These are phyloP conservation scores for Cunninghamia lanceolata DNA, from an alignment of 75 land plant genomes.

Conservation along the genomic window DNA sequence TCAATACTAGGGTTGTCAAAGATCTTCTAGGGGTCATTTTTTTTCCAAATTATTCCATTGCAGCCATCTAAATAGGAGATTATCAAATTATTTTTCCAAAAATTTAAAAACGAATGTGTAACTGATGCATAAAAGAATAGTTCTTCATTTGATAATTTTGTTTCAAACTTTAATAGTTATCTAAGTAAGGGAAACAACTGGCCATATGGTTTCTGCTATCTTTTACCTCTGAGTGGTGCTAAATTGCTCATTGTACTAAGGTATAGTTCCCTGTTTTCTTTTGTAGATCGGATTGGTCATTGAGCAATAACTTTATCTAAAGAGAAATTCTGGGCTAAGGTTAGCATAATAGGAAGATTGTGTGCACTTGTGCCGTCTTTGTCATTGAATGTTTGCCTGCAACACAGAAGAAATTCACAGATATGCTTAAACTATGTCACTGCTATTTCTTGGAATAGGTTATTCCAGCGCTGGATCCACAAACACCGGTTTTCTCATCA, in stretches of 20 bases:
- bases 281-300: not conserved
- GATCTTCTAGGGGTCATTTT: not conserved
- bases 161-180: not conserved
- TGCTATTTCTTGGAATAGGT: conserved; percentile 53
- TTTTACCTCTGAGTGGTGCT: not conserved
- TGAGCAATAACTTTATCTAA: not conserved
- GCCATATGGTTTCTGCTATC: not conserved
- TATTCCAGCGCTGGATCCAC: conserved; percentile 89
- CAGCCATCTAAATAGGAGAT: not conserved
- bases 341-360: not conserved
- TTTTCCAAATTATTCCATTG: not conserved
- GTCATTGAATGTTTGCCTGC: not conserved
- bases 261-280: not conserved
- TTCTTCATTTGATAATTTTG: not conserved
- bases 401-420: not conserved
- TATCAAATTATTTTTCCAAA: not conserved
- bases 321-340: not conserved
- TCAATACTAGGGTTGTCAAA: not conserved
- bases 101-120: not conserved
- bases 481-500: conserved; percentile 88
- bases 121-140: not conserved
- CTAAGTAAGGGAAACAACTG: not conserved
- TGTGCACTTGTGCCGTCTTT: not conserved
- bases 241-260: not conserved
- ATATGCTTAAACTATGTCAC: not conserved